Percentiles rank a stretch among this genome's conserved stretches.
Conservation (phyloP, 306 rosid genomes). For the Lathyrus aphaca region DNA sequence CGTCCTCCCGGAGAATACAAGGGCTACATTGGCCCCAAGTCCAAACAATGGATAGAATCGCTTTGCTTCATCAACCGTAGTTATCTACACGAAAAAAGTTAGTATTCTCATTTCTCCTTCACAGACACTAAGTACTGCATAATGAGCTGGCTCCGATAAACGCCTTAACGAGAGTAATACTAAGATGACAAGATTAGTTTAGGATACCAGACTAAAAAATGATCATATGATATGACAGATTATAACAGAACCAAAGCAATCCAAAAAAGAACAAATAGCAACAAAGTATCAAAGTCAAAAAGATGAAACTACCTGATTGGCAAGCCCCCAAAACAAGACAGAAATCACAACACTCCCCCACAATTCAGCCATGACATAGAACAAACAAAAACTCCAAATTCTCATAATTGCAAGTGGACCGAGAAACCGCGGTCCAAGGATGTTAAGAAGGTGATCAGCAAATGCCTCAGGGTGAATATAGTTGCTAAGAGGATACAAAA, state of each 20-base stretch:
- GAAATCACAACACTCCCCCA: slow-evolving; percentile 99
- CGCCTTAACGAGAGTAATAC: not conserved
- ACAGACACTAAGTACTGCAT: slow-evolving; percentile 9
- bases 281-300: slow-evolving; percentile 14
- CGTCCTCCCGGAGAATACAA: slow-evolving; percentile 91
- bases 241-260: not conserved
- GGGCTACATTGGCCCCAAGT: slow-evolving; percentile 95
- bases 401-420: slow-evolving; percentile 97
- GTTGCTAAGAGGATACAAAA: slow-evolving; percentile 85
- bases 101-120: slow-evolving; percentile 16
- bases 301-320: slow-evolving; percentile 81
- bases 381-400: slow-evolving; percentile 98
- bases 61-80: slow-evolving; percentile 88
- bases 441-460: slow-evolving; percentile 81
- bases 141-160: not conserved
- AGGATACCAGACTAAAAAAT: slow-evolving; percentile 20
- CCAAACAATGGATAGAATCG: slow-evolving; percentile 93
- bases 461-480: slow-evolving; percentile 86
- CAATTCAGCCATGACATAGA: slow-evolving; percentile 99
- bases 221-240: not conserved
- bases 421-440: slow-evolving; percentile 89
- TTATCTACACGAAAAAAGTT: slow-evolving; percentile 62
- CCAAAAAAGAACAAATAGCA: not conserved
- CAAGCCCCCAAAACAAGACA: slow-evolving; percentile 96
- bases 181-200: slow-evolving; percentile 26